Conservation (phyloP, 2,329 filamentous ascomycete genomes). For the Lecanicillium sp. region DNA sequence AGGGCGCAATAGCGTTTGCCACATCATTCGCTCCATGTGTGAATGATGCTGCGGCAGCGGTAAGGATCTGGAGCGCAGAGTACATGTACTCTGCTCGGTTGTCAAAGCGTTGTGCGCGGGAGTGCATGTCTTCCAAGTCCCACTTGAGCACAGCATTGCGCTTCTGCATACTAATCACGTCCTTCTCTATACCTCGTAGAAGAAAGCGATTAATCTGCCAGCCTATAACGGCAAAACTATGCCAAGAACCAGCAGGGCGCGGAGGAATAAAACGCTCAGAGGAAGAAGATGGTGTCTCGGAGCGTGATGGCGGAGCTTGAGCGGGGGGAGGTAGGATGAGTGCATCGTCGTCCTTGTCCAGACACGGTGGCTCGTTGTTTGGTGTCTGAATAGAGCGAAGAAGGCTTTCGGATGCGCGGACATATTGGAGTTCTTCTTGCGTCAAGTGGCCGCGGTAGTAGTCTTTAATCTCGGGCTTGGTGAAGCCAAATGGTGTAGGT, state of each 20-base stretch:
- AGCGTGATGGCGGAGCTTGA: slow-evolving; percentile 11
- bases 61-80: slow-evolving; percentile 37
- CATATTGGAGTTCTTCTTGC: slow-evolving; percentile 31
- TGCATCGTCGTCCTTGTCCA: slow-evolving; percentile 21
- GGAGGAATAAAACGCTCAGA: slow-evolving; percentile 20
- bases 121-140: slow-evolving; percentile 40
- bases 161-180: slow-evolving; percentile 37
- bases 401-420: slow-evolving; percentile 25
- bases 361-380: slow-evolving; percentile 13
- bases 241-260: slow-evolving; percentile 30
- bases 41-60: slow-evolving; percentile 46
- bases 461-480: slow-evolving; percentile 35
- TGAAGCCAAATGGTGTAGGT: slow-evolving; percentile 26
- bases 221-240: slow-evolving; percentile 28
- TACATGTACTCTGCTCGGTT: slow-evolving; percentile 45
- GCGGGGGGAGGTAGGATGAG: slow-evolving; percentile 24
- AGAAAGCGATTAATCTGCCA: slow-evolving; percentile 32
- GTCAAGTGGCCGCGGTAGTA: slow-evolving; percentile 43
- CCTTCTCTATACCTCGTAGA: slow-evolving; percentile 39
- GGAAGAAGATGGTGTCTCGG: slow-evolving; percentile 2
- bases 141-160: slow-evolving; percentile 38
- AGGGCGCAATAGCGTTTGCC: slow-evolving; percentile 42
- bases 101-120: slow-evolving; percentile 39
- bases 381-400: slow-evolving; percentile 24
- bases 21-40: slow-evolving; percentile 51